phyloP scores from a whole-genome alignment of 441 rosid genomes.

The Arabidopsis lyrata region DNA sequence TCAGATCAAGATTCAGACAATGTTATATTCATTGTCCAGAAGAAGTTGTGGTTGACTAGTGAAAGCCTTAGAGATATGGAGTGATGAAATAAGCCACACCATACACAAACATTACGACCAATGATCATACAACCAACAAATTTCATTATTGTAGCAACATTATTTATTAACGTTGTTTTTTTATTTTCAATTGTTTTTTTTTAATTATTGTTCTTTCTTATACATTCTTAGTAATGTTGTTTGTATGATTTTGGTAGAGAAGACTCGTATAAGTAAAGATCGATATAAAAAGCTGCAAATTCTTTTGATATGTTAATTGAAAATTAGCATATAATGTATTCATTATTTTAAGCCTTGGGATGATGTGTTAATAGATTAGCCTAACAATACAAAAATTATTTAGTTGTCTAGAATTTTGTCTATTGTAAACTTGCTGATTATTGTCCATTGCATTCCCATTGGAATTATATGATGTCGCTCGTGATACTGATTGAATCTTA shows the following conservation, averaged over 20 bases:
- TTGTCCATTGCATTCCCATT: neutral
- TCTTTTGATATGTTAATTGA: neutral
- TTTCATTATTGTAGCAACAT: slow-evolving; percentile 26
- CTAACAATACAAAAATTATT: neutral
- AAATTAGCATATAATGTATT: neutral
- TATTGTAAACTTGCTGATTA: neutral
- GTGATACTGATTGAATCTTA: neutral
- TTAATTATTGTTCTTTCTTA: slow-evolving; percentile 9
- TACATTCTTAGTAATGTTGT: slow-evolving; percentile 27
- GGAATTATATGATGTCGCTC: neutral
- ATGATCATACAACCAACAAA: slow-evolving; percentile 22
- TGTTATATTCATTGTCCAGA: slow-evolving; percentile 65
- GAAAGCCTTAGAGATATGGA: slow-evolving; percentile 77
- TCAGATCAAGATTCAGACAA: slow-evolving; percentile 55
- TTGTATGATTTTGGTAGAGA: slow-evolving; percentile 33
- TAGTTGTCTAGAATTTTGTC: neutral
- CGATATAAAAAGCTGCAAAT: slow-evolving; percentile 14
- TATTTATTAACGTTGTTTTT: slow-evolving; percentile 17
- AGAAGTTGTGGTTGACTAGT: slow-evolving; percentile 89
- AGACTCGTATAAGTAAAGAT: neutral
- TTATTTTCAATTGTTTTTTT: neutral
- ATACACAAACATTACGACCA: slow-evolving; percentile 23
- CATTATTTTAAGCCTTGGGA: neutral
- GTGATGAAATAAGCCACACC: slow-evolving; percentile 48
- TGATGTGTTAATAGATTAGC: neutral